These are phyloP conservation scores for Akanthomyces dipterigenus DNA, from an alignment of 2,329 filamentous ascomycete genomes.

Conservation along the genomic window DNA sequence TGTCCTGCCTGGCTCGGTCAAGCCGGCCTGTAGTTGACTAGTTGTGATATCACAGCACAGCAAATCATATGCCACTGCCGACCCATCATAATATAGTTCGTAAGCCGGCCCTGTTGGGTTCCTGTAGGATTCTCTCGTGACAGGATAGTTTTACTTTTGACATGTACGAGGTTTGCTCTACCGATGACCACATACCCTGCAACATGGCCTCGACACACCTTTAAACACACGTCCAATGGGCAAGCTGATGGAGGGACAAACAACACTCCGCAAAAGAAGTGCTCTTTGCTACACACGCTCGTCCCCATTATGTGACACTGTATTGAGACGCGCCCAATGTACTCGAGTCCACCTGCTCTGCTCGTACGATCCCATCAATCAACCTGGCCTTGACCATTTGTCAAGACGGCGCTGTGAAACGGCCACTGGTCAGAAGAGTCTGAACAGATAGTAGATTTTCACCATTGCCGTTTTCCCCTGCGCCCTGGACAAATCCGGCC, in stretches of 20 bases:
- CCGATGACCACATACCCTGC: too few species aligned
- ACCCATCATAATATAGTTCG: too few species aligned
- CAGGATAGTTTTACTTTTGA: too few species aligned
- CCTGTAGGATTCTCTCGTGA: too few species aligned
- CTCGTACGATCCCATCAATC: background rate
- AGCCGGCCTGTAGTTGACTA: background rate
- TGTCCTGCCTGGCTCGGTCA: background rate
- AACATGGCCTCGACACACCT: too few species aligned
- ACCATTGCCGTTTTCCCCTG: background rate
- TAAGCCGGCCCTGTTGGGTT: too few species aligned
- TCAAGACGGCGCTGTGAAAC: background rate
- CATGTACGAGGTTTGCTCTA: too few species aligned
- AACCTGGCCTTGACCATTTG: background rate
- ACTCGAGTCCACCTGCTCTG: background rate
- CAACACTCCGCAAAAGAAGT: background rate
- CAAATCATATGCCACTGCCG: too few species aligned
- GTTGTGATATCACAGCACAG: background rate
- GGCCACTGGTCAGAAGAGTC: background rate
- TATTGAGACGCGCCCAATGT: background rate
- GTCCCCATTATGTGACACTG: background rate
- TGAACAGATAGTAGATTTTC: background rate
- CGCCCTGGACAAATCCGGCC: background rate
- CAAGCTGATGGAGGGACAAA: too few species aligned
- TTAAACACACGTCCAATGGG: too few species aligned
- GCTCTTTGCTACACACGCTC: background rate